phyloP scores from a whole-genome alignment of 2,329 filamentous ascomycete species.

The Pseudocercospora pini-densiflorae region DNA sequence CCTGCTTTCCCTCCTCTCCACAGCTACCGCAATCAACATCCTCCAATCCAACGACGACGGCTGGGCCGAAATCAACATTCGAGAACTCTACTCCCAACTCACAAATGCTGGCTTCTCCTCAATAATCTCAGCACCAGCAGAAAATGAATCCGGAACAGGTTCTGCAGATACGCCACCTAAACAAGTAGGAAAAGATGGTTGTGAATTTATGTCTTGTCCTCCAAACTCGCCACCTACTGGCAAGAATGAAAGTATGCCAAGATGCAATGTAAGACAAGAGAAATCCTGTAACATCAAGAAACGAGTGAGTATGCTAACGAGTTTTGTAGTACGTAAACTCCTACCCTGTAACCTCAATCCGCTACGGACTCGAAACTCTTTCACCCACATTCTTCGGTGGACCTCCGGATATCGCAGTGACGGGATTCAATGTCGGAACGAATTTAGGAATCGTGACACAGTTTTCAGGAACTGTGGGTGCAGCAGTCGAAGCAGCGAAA shows the following conservation, averaged over 20 bases:
- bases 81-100: conserved; percentile 63
- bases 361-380: conserved; percentile 64
- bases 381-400: conserved; percentile 60
- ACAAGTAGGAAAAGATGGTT: conserved; percentile 41
- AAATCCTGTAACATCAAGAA: too few species aligned
- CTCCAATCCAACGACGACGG: conserved; percentile 74
- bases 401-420: conserved; percentile 65
- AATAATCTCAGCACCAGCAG: conserved; percentile 68
- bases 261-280: conserved; percentile 53
- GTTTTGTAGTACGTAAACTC: conserved; percentile 68
- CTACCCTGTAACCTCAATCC: conserved; percentile 67
- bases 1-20: background rate
- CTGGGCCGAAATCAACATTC: conserved; percentile 72
- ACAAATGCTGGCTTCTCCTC: conserved; percentile 62
- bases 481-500: conserved; percentile 63
- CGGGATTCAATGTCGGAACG: conserved; percentile 65
- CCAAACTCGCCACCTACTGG: conserved; percentile 61
- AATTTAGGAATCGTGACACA: conserved; percentile 63
- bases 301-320: background rate
- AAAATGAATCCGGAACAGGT: conserved; percentile 67
- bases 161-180: conserved; percentile 26
- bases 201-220: conserved; percentile 67
- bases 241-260: conserved; percentile 59
- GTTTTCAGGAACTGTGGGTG: conserved; percentile 71
- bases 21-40: conserved; percentile 51